Conservation (phyloP, 2,329 filamentous ascomycete genomes). For the Aspergillus sp. region DNA sequence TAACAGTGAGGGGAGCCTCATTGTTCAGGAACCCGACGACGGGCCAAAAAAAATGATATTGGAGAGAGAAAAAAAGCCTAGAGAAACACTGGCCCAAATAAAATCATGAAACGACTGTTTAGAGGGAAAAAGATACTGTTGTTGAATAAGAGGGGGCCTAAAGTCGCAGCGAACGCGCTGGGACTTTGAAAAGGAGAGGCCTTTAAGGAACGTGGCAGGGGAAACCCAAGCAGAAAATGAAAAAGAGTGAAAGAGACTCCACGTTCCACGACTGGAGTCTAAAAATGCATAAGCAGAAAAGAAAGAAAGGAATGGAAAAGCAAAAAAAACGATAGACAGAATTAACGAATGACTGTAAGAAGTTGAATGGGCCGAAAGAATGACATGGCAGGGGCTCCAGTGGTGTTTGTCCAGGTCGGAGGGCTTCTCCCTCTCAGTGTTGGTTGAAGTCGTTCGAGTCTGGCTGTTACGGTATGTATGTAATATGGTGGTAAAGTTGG, state of each 20-base stretch:
- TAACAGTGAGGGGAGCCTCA: constrained; percentile 43
- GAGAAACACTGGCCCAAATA: constrained; percentile 6
- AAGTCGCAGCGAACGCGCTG: too few relatives aligned
- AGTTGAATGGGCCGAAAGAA: constrained; percentile 20
- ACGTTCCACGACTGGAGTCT: background rate
- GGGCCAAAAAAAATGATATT: constrained; percentile 10
- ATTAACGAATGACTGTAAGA: constrained; percentile 27
- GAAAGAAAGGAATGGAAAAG: constrained; percentile 9
- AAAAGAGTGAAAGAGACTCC: constrained; percentile 9
- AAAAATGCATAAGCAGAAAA: constrained; percentile 3
- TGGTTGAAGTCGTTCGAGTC: too few relatives aligned
- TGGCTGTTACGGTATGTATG: background rate
- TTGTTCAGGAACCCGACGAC: constrained; percentile 38
- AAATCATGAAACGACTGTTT: constrained; percentile 8
- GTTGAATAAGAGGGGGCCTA: too few relatives aligned
- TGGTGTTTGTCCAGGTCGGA: too few relatives aligned
- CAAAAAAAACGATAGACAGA: constrained; percentile 7
- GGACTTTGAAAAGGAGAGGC: constrained; percentile 8
- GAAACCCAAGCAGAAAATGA: constrained; percentile 11
- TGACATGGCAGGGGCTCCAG: constrained; percentile 18
- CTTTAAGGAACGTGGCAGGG: constrained; percentile 10
- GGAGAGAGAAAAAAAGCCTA: constrained; percentile 6
- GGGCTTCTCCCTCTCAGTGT: too few relatives aligned
- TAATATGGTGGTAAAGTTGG: too few relatives aligned
- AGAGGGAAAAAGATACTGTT: background rate